Base-by-base conservation (phyloP, 441 rosid genomes). In the Adansonia gregorii region DNA sequence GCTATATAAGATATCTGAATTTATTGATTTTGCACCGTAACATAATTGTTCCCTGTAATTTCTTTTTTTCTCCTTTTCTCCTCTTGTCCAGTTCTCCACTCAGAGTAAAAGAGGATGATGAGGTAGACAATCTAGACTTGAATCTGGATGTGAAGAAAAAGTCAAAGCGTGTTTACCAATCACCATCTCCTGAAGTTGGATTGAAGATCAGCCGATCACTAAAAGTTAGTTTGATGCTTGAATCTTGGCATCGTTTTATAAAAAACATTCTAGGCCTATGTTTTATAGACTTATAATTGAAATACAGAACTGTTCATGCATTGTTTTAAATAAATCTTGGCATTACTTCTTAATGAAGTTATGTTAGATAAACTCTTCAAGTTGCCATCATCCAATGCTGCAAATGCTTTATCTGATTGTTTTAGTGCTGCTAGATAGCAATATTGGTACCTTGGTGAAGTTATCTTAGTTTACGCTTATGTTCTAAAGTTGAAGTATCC, bases 131-230 rank as follows among this genome's bases (percentile, higher is more conserved):
- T 76, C 81, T 95, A 78, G 99, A 93, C 60, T 88, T 95, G 76
- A 88, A 90, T 85, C 85, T 95, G 81, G 88, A 86, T 61, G 81
- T 35, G 75, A 93, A 89, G 87, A 87, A 84, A 78, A 93, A 88
- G 75, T 90, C 98, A 3, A 93, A 88, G 83, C 97, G 98, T 22
- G 80, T 92, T 15, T 93, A 93, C 82, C 92, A 82, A 78, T 91
- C 98, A 67, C 89, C 84, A 2, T 66, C 92, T 86, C 98, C 99
- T 84, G 98, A 95, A 93, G 97, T 95, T 82, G 94, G 99, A 79
- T 79, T 88, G 84, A 95, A 95, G 90, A 95, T 93, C 70, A 93
- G 99, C 82, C 89, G 93, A 61, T 84, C 99, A 58, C 86, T 95
- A 15, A 95, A 92, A 89, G 99, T 91, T 78, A 84, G 97, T 90